Percentiles rank a stretch among this genome's conserved stretches.
phyloP scores from a whole-genome alignment of 139 green algal genomes.

The Picochlorum sp. region DNA sequence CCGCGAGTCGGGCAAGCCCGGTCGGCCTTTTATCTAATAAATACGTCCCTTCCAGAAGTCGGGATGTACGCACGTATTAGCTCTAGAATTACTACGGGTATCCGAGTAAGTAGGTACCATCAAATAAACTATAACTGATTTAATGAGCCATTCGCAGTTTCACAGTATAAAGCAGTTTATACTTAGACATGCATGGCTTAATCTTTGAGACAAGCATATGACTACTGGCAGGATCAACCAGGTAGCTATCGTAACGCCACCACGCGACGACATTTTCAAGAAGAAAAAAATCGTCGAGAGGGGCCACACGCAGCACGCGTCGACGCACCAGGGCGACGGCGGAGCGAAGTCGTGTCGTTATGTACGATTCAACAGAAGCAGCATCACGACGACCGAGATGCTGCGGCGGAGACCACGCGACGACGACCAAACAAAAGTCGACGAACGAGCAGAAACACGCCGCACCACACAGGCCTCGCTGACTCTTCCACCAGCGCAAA shows the following conservation, averaged over 20 bases:
- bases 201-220: constrained; percentile 98
- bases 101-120: constrained; percentile 84
- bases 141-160: constrained; percentile 99
- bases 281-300: not conserved
- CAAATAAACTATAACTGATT: constrained; percentile 99
- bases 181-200: constrained; percentile 99
- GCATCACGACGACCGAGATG: too few relatives aligned
- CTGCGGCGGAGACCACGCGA: too few relatives aligned
- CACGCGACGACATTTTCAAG: not conserved
- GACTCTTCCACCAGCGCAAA: too few relatives aligned
- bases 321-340: not conserved
- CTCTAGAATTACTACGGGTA: constrained; percentile 85
- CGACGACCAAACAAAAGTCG: too few relatives aligned
- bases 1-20: constrained; percentile 26
- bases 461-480: too few relatives aligned
- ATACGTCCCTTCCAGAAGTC: constrained; percentile 86
- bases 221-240: constrained; percentile 96
- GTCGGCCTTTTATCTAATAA: constrained; percentile 84
- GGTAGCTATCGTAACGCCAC: constrained; percentile 50
- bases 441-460: too few relatives aligned
- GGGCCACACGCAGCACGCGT: not conserved
- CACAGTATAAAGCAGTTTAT: constrained; percentile 98
- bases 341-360: too few relatives aligned
- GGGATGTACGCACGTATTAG: constrained; percentile 87
- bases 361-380: too few relatives aligned